These are phyloP conservation scores for Alternaria triticina DNA, from an alignment of 2,329 filamentous ascomycete species.

Conservation along the genomic window DNA sequence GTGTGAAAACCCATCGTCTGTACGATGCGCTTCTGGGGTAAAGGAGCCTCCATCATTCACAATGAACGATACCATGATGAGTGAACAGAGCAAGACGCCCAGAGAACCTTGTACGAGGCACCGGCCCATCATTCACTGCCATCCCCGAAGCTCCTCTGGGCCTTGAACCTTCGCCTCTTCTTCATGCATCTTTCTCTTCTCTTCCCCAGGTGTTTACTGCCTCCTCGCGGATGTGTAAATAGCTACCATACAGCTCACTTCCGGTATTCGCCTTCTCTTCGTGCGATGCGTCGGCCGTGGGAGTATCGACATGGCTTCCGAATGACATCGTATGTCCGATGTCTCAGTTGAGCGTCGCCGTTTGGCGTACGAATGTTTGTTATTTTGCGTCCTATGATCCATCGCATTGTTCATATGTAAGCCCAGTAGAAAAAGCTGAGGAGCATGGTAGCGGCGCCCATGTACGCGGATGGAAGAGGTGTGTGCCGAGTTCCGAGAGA, in stretches of 20 bases:
- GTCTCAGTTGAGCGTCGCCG: not conserved
- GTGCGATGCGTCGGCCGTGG: not conserved
- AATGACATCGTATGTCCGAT: not conserved
- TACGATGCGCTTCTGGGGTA: not conserved
- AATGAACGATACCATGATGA: not conserved
- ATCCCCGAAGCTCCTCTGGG: not conserved
- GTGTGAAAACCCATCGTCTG: not conserved
- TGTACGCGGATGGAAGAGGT: slow-evolving; percentile 9
- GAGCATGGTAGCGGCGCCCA: slow-evolving; percentile 4
- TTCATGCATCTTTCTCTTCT: not conserved
- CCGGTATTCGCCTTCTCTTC: not conserved
- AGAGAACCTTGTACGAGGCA: not conserved
- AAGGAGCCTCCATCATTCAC: not conserved
- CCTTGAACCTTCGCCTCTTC: not conserved
- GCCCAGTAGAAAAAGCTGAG: slow-evolving; percentile 21
- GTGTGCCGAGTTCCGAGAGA: slow-evolving; percentile 5
- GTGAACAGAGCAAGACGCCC: not conserved
- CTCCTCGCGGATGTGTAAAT: not conserved
- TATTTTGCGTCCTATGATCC: not conserved
- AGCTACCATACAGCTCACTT: not conserved
- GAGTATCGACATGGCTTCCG: not conserved
- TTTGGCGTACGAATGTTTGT: not conserved
- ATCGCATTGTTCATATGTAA: slow-evolving; percentile 9
- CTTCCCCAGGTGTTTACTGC: not conserved
- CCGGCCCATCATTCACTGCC: not conserved